Conservation (phyloP, 225 moss, liverwort and hornwort species). For the Pleurozium schreberi region DNA sequence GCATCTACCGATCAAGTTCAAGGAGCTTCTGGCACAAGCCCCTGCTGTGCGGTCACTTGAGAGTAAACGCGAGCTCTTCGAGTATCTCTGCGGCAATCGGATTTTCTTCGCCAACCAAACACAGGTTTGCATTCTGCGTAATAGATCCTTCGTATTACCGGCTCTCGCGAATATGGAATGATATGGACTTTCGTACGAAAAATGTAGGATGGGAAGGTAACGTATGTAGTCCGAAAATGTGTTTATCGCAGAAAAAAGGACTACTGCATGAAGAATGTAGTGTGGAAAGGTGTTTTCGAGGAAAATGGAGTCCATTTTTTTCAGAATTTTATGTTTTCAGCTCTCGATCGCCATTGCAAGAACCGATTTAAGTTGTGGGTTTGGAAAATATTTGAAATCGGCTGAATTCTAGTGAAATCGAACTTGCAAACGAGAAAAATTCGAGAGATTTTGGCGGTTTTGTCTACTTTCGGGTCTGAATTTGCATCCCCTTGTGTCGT, state of each 20-base stretch:
- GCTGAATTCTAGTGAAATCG: not conserved
- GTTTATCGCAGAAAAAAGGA: not conserved
- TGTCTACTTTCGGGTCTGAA: too few relatives aligned
- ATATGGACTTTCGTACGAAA: not conserved
- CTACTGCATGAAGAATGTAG: not conserved
- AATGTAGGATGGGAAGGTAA: not conserved
- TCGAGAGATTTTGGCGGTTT: not conserved
- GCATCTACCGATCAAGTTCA: constrained; percentile 3
- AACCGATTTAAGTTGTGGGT: not conserved
- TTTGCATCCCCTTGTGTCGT: not conserved
- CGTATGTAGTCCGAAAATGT: not conserved
- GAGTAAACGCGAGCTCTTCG: constrained; percentile 9
- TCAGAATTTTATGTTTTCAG: not conserved
- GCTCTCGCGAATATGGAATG: not conserved
- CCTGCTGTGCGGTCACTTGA: not conserved
- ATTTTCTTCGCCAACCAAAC: constrained; percentile 4
- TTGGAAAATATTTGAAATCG: not conserved
- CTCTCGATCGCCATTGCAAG: not conserved
- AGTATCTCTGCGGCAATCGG: constrained; percentile 1
- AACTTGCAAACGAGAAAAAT: not conserved
- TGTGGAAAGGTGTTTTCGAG: not conserved
- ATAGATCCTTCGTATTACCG: not conserved
- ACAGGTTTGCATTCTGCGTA: not conserved
- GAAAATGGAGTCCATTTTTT: too few relatives aligned
- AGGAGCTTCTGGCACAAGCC: not conserved